These are phyloP conservation scores for Sphaerulina populicola DNA, from an alignment of 2,329 filamentous ascomycete species.

Conservation along the genomic window DNA sequence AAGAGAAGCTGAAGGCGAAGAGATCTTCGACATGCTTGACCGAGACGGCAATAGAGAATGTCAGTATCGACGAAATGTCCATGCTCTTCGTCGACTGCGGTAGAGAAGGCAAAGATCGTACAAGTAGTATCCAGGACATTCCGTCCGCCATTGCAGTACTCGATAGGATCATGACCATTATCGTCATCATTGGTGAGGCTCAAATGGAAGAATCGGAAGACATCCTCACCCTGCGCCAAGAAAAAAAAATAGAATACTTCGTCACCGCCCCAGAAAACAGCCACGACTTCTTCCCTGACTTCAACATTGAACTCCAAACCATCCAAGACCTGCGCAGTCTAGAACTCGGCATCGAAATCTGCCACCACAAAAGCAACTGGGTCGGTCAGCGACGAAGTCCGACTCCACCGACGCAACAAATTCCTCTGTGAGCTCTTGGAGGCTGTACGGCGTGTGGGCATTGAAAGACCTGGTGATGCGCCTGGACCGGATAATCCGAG, in stretches of 20 bases:
- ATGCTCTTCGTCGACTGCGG: slow-evolving; percentile 24
- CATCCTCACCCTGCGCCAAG: slow-evolving; percentile 25
- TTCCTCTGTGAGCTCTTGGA: slow-evolving; percentile 87
- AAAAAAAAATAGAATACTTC: slow-evolving; percentile 28
- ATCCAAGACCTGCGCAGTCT: slow-evolving; percentile 28
- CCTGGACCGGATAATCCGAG: slow-evolving; percentile 57
- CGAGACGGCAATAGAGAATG: slow-evolving; percentile 30
- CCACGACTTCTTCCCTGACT: slow-evolving; percentile 29
- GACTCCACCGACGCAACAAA: slow-evolving; percentile 74
- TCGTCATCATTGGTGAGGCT: slow-evolving; percentile 23
- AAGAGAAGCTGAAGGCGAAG: slow-evolving; percentile 22
- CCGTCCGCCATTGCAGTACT: slow-evolving; percentile 31
- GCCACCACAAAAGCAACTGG: slow-evolving; percentile 35
- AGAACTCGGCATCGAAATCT: slow-evolving; percentile 23
- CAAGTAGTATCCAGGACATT: slow-evolving; percentile 28
- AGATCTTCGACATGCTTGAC: slow-evolving; percentile 29
- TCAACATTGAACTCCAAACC: slow-evolving; percentile 29
- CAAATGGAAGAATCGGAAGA: too few species aligned
- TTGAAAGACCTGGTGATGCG: slow-evolving; percentile 67
- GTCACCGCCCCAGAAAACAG: slow-evolving; percentile 29
- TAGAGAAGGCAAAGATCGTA: slow-evolving; percentile 26
- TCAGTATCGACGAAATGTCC: slow-evolving; percentile 31
- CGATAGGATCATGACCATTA: slow-evolving; percentile 27
- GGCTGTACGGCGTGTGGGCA: slow-evolving; percentile 73
- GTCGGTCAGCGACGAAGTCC: slow-evolving; percentile 60